Evolutionary conservation across 148 eudicot genomes (phyloP).

Genomic region (Heliosperma pusillum): DNA sequence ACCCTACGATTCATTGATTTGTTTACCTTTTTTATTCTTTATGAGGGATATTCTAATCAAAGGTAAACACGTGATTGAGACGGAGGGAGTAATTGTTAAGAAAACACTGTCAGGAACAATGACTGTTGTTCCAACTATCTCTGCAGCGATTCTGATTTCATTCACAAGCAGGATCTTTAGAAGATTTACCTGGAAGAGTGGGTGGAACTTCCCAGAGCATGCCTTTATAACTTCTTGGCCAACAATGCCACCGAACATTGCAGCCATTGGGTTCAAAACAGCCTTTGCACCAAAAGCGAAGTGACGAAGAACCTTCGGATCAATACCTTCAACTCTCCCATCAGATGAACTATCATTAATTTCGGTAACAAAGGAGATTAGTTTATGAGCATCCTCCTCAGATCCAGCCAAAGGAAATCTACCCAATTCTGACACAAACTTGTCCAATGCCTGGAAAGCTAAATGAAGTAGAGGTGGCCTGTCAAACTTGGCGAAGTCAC

Average conservation of each 20-base stretch:
- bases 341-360: slow-evolving; percentile 41
- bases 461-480: slow-evolving; percentile 67
- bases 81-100: not conserved
- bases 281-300: slow-evolving; percentile 74
- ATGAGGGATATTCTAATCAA: no score
- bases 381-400: slow-evolving; percentile 64
- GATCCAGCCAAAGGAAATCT: slow-evolving; percentile 71
- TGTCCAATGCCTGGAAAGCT: slow-evolving; percentile 72
- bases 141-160: not conserved
- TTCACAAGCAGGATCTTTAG: not conserved
- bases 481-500: slow-evolving; percentile 73
- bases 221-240: slow-evolving; percentile 85
- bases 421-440: slow-evolving; percentile 41
- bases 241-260: slow-evolving; percentile 86
- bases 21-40: no score
- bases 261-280: slow-evolving; percentile 75
- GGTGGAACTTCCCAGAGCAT: slow-evolving; percentile 82
- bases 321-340: slow-evolving; percentile 52
- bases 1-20: no score
- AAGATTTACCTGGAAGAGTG: slow-evolving; percentile 59
- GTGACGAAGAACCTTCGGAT: slow-evolving; percentile 45
- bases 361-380: slow-evolving; percentile 39
- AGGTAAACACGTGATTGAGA: no score
- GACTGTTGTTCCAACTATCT: not conserved
- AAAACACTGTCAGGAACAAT: not conserved